Base-by-base conservation (phyloP, 352 stramenopile species). In the Aphanomyces astaci region DNA sequence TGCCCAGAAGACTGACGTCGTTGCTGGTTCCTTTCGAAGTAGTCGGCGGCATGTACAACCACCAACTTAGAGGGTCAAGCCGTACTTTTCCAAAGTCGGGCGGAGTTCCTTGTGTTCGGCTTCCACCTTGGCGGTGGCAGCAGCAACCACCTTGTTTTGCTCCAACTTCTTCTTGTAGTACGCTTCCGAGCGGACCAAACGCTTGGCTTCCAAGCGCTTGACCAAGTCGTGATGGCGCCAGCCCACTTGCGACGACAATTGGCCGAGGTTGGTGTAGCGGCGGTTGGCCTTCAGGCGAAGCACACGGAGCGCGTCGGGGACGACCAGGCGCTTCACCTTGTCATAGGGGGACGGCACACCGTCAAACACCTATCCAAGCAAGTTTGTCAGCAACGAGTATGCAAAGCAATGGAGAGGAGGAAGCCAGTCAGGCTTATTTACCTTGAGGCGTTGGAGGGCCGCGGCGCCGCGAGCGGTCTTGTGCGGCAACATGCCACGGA, bases 401-500 rank as follows among this genome's bases (percentile, higher is more conserved):
- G 59, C 7, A 9, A 3, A 64, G 28, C 9, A 10, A 2, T 68
- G 28, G 36, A 43, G 36, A 43, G 7, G 36, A 7, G 36, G 7
- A 7, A 43, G 36, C 36, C n/a, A n/a, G n/a, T 43, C 15, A 15
- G 36, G 15, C 15, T 7, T 7, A 43, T 73, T 49, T 79, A 96
- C 89, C 78, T 93, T 98, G 46, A 99, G 83, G 78, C 96, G 93
- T 74, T 89, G 84, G 63, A 99, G 84, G 31, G 97, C 97, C 45
- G 90, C 88, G 72, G 96, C 81, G 81, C 97, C 97, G 78, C 97
- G 93, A 52, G 85, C 83, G 55, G 96, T 98, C 93, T 99, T 99
- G 84, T 99, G 97, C 60, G 98, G 94, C 67, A 99, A 81, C 97
- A 99, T 99, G 72, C 97, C 97, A 81, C 96, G 96, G 73, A 99